phyloP scores from a whole-genome alignment of 805 yeast species.

The Metschnikowia cerradonensis region DNA sequence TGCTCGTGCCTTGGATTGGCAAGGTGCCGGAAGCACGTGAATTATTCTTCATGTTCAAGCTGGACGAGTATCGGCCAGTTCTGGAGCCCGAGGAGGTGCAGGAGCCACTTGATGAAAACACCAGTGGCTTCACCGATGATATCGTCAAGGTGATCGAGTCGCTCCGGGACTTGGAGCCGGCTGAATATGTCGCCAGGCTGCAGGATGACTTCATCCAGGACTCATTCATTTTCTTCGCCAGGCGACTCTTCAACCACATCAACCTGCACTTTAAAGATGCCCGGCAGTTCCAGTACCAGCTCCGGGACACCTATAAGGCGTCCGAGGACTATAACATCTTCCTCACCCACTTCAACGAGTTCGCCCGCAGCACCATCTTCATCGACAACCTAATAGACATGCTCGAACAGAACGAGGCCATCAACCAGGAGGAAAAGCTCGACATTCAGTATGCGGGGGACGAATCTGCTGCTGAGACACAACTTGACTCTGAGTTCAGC shows the following conservation, averaged over 20 bases:
- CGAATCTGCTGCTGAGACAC: constrained; percentile 10
- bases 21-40: constrained; percentile 58
- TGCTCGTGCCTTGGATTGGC: constrained; percentile 64
- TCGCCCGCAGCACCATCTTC: constrained; percentile 28
- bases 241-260: constrained; percentile 10
- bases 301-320: constrained; percentile 1
- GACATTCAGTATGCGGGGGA: constrained; percentile 5
- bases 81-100: background rate
- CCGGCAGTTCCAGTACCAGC: background rate
- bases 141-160: constrained; percentile 6
- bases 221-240: constrained; percentile 10
- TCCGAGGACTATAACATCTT: constrained; percentile 24
- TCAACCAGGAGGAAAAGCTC: constrained; percentile 2
- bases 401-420: constrained; percentile 9
- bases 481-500: constrained; percentile 26
- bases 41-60: constrained; percentile 42
- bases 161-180: constrained; percentile 6
- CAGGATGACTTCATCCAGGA: constrained; percentile 6
- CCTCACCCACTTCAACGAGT: constrained; percentile 27
- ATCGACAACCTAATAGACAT: constrained; percentile 23
- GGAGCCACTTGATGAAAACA: background rate
- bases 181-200: constrained; percentile 2
- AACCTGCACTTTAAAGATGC: constrained; percentile 8
- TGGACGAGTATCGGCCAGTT: constrained; percentile 10
- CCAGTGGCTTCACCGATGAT: background rate